Evolutionary conservation across 164 flowering plant species (phyloP), one percentile per base, ranked within the genome.

Genomic region (Dillenia suffruticosa): DNA sequence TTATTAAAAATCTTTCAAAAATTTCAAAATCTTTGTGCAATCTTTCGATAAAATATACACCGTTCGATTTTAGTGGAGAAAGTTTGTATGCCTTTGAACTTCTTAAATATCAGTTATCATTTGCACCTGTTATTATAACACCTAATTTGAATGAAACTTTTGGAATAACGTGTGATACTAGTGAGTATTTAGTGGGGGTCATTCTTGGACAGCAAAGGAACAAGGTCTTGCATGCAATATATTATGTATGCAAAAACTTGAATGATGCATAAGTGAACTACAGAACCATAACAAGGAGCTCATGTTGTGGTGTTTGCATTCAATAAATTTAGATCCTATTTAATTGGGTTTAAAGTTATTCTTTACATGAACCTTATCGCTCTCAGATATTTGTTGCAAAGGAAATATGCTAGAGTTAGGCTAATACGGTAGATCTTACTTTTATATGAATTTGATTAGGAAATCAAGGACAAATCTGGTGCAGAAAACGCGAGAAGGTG

Each of bases 381-480:
- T 7, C 10, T 63, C 3, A 17, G 9, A 11, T 63, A 63, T n/a
- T n/a, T n/a, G n/a, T 1, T 63, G 4, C 45, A 1, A 3, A 54
- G 55, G 46, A 53, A 66, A 40, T 58, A 59, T 47, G 62, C 43
- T 10, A 62, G 53, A 15, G 57, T 57, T 5, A 40, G 64, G 14
- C 10, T 59, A 10, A 47, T 59, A 44, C 14, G 68, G 5, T 64
- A 63, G 69, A 14, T 65, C 3, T 44, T 65, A 3, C 44, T 64
- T 7, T 46, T 58, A 16, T 65, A 60, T n/a, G n/a, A n/a, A n/a
- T n/a, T n/a, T 61, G 65, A 70, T 61, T 6, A 60, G 22, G 58
- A 58, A 11, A 44, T 54, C 9, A 10, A 15, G 9, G 53, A 64
- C 13, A 61, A 32, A 14, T 57, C 45, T 9, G 53, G 60, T 11